Conservation (phyloP, 345 rosid species). For the Brassica nigra region DNA sequence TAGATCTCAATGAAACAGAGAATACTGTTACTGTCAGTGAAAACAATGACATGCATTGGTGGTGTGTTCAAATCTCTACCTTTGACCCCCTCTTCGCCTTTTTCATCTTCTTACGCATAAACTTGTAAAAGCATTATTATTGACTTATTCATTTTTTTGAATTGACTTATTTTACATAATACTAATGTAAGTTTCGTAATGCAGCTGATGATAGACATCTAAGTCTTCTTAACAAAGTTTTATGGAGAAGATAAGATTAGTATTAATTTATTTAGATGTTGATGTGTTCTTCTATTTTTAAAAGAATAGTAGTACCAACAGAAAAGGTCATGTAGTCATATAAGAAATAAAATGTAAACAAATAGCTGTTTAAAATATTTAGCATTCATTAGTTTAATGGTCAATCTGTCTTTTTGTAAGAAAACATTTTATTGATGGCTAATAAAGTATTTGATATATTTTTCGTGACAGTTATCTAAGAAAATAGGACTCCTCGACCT, state of each 20-base stretch:
- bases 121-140: background rate
- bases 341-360: background rate
- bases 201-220: background rate
- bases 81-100: background rate
- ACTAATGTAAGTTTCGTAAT: background rate
- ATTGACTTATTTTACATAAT: background rate
- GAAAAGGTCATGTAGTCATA: background rate
- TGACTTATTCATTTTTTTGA: background rate
- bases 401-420: background rate
- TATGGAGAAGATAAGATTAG: background rate
- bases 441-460: background rate
- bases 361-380: background rate
- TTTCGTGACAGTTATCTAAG: background rate
- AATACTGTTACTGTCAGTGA: background rate
- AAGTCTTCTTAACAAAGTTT: background rate
- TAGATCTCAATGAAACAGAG: background rate
- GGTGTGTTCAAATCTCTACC: background rate
- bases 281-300: background rate
- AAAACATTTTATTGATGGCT: background rate
- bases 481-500: background rate
- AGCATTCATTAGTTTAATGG: background rate
- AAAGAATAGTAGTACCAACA: background rate
- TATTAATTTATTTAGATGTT: background rate
- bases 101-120: background rate
- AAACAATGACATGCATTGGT: constrained; percentile 1